phyloP scores from a whole-genome alignment of 768 basidiomycete genomes.

The Lactarius quietus region DNA sequence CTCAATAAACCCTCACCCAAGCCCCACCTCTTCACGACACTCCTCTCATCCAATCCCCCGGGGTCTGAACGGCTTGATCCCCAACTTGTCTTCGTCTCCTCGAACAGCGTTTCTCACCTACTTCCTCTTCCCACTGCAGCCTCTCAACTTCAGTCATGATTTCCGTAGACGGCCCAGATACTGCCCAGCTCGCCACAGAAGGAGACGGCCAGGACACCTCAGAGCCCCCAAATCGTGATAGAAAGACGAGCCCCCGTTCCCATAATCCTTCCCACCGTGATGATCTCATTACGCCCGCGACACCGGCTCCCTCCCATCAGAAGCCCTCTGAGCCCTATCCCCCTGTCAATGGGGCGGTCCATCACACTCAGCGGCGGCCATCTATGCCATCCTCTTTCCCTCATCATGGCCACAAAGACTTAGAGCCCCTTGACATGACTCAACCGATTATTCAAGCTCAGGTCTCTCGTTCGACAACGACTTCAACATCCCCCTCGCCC shows the following conservation, averaged over 20 bases:
- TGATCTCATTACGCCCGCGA: conserved; percentile 15
- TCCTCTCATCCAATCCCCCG: conserved; percentile 19
- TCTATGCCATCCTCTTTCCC: conserved; percentile 51
- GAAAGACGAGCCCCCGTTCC: conserved; percentile 21
- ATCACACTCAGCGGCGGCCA: conserved; percentile 18
- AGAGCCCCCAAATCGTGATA: conserved; percentile 49
- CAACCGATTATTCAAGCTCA: conserved; percentile 28
- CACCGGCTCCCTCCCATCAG: conserved; percentile 3
- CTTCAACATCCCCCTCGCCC: conserved; percentile 38
- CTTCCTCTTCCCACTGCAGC: conserved; percentile 27
- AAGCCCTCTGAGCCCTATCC: background rate
- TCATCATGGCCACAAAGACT: conserved; percentile 42
- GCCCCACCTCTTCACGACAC: conserved; percentile 24
- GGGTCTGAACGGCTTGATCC: conserved; percentile 24
- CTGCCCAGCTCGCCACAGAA: conserved; percentile 44
- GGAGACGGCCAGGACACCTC: conserved; percentile 54
- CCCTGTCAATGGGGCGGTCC: conserved; percentile 27
- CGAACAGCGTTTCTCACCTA: conserved; percentile 23
- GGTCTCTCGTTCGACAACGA: conserved; percentile 37
- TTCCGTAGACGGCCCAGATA: conserved; percentile 44
- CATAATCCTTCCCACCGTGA: background rate
- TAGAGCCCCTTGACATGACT: conserved; percentile 36
- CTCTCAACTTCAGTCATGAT: conserved; percentile 37
- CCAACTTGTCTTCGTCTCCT: conserved; percentile 24
- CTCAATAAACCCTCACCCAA: conserved; percentile 34